These are phyloP conservation scores for Mycena sanguinolenta DNA, from an alignment of 768 basidiomycete genomes.

Conservation along the genomic window DNA sequence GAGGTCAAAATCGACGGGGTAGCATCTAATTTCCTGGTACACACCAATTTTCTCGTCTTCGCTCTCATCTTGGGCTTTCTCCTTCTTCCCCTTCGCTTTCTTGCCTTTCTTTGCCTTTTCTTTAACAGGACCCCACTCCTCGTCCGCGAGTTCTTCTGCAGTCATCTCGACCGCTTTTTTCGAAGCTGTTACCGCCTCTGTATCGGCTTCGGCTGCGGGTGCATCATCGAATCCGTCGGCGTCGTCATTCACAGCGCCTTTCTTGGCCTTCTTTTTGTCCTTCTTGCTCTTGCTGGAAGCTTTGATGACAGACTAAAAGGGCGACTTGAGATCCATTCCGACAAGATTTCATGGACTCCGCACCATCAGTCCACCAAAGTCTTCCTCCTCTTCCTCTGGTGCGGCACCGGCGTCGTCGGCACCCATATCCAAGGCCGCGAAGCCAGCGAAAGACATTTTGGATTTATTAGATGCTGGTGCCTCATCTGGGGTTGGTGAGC, in stretches of 20 bases:
- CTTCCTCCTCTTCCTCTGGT: conserved; percentile 65
- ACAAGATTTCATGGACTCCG: conserved; percentile 39
- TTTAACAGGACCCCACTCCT: conserved; percentile 77
- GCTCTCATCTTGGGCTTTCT: conserved; percentile 53
- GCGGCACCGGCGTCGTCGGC: conserved; percentile 53
- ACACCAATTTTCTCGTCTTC: conserved; percentile 47
- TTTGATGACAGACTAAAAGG: conserved; percentile 72
- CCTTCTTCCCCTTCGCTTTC: conserved; percentile 69
- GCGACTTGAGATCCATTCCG: conserved; percentile 23
- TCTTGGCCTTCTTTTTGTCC: conserved; percentile 67
- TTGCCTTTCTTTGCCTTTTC: conserved; percentile 75
- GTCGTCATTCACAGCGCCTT: conserved; percentile 41
- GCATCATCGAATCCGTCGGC: conserved; percentile 46
- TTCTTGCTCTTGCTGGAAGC: conserved; percentile 65
- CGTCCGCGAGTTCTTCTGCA: conserved; percentile 69
- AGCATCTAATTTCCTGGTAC: conserved; percentile 4
- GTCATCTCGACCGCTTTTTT: conserved; percentile 39
- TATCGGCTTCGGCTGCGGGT: conserved; percentile 46
- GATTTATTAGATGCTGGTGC: conserved; percentile 46
- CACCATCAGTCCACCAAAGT: conserved; percentile 85
- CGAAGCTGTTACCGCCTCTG: conserved; percentile 36
- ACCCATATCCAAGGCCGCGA: conserved; percentile 59
- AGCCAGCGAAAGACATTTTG: conserved; percentile 62
- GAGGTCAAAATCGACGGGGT: conserved; percentile 19
- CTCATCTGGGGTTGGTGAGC: conserved; percentile 60